Base-by-base conservation (phyloP, 2,329 filamentous ascomycete species). In the Clonostachys sp. region DNA sequence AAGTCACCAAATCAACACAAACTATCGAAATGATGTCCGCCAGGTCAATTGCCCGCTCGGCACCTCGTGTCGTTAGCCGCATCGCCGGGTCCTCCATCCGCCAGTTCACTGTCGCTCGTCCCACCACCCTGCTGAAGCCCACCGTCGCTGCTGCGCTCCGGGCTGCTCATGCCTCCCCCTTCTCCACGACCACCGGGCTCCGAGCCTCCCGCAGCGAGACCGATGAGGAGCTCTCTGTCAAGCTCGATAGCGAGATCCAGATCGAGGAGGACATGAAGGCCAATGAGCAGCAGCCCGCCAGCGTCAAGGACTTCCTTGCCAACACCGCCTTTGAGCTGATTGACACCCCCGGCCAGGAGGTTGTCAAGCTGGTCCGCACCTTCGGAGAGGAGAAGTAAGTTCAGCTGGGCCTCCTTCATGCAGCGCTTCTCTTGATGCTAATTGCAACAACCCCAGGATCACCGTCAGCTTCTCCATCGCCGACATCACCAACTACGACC, bases 351-450 rank as follows among this genome's bases (percentile, higher is more conserved):
- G 94, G 94, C 52, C 81, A 90, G 67, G 89, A 97, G 73, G 90
- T 96, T 57, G 88, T 99, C 56, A 78, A 87, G 61, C 78, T 99
- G 55, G 87, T 83, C 51, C 87, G 91, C 61, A 86, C 81, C 54
- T 92, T 89, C 61, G 88, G 87, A 60, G 85, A 95, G 53, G 94
- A 99, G 76, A 89, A 86, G 90, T 94, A 70, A 70, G 84, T 68
- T 44, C 20, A 14, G 18, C 10, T 10, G n/a, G 3, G 36, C 36
- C 36, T 39, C 17, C 14, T 18, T n/a, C 36, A 39, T 39, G 36
- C 36, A 39, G 36, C 14, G 36, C 6, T 12, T 12, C 42, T 17
- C 8, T 14, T n/a, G 13, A 42, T 39, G 8, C 38, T 41, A 34
- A 38, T 34, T 18, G 45, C 7, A 13, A 14, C 20, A 18, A 46